These are phyloP conservation scores for Scutellaria minor DNA, from an alignment of 257 asterid species.

Conservation along the genomic window DNA sequence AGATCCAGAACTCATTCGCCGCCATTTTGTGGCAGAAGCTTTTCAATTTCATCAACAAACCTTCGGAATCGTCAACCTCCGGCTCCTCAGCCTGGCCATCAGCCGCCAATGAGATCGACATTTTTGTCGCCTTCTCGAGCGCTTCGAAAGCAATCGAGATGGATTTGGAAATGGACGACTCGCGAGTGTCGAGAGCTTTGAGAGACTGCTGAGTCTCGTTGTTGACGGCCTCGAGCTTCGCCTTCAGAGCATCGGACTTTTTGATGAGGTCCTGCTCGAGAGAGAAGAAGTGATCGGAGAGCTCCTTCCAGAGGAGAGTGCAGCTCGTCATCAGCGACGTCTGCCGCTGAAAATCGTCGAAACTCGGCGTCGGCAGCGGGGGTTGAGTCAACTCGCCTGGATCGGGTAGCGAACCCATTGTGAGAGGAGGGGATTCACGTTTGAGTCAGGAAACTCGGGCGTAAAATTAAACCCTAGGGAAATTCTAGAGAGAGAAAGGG, in stretches of 20 bases:
- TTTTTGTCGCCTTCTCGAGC: constrained; percentile 47
- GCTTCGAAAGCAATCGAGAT: constrained; percentile 54
- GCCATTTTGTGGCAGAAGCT: constrained; percentile 69
- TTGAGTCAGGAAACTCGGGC: constrained; percentile 36
- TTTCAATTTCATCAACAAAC: constrained; percentile 60
- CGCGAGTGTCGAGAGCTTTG: constrained; percentile 69
- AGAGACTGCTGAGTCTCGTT: constrained; percentile 62
- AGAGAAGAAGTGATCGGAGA: constrained; percentile 90
- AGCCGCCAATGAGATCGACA: constrained; percentile 39
- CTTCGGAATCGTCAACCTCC: constrained; percentile 74
- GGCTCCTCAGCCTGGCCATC: constrained; percentile 37
- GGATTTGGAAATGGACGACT: constrained; percentile 65
- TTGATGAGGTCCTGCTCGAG: constrained; percentile 80
- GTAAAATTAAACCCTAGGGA: constrained; percentile 51
- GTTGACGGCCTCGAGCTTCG: constrained; percentile 57
- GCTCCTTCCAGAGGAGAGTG: constrained; percentile 97
- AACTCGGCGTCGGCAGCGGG: constrained; percentile 65
- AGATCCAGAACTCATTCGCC: constrained; percentile 73
- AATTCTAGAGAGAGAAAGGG: constrained; percentile 44
- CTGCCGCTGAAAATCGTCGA: constrained; percentile 97
- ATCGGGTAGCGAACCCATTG: constrained; percentile 94
- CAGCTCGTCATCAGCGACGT: constrained; percentile 98
- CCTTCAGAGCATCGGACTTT: constrained; percentile 69
- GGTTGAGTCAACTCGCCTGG: constrained; percentile 76
- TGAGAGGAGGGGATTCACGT: constrained; percentile 10